These are phyloP conservation scores for Globisporangium echinulatum DNA, from an alignment of 352 stramenopile species.

Conservation along the genomic window DNA sequence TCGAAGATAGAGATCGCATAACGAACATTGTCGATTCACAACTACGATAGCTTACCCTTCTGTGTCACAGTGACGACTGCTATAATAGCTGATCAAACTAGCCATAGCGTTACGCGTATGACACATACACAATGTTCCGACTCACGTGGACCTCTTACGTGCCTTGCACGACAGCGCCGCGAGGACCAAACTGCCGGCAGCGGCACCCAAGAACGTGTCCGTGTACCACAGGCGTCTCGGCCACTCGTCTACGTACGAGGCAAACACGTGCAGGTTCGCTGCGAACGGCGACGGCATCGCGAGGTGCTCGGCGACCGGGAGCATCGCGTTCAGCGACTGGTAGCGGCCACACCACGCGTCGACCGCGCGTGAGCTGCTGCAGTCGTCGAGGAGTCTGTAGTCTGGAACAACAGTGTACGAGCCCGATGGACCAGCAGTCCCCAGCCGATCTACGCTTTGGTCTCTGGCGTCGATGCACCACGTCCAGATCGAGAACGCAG, in stretches of 20 bases:
- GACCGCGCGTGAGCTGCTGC: background rate
- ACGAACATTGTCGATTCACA: no score
- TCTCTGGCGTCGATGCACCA: background rate
- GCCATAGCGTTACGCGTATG: no score
- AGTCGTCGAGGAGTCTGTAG: background rate
- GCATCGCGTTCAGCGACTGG: background rate
- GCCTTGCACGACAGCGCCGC: background rate
- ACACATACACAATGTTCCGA: no score
- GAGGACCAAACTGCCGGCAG: background rate
- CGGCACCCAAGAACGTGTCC: background rate
- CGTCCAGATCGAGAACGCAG: background rate
- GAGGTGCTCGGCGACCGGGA: background rate
- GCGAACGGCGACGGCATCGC: background rate
- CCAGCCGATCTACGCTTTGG: background rate
- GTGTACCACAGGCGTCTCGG: background rate
- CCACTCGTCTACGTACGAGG: constrained; percentile 1
- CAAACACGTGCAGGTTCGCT: background rate
- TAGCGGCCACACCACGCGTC: background rate
- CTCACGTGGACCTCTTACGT: no score
- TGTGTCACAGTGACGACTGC: no score
- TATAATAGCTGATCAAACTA: no score
- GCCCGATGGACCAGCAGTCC: no score
- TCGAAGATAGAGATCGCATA: no score
- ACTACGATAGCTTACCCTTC: no score
- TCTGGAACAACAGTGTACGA: background rate